Base-by-base conservation (phyloP, 441 rosid genomes). In the Lepidium campestre region DNA sequence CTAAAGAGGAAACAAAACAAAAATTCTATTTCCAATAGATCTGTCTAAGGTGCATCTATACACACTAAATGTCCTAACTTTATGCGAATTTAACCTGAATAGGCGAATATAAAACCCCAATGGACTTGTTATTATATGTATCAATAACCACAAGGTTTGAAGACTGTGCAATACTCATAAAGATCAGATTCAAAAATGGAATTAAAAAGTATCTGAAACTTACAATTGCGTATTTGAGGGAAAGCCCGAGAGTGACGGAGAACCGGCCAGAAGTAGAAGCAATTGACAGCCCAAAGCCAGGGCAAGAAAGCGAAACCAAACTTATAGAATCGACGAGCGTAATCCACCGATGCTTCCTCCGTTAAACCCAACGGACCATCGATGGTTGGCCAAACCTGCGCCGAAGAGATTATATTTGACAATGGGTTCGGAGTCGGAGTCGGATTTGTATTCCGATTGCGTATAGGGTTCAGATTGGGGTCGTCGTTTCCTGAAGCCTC, bases 191-290 rank as follows among this genome's bases (percentile, higher is more conserved):
- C 32, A 29, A 29, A 6, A 29, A 6, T 29, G 1, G 23, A 29
- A 67, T 37, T 20, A 15, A 13, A 20, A 50, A 63, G 45, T 45
- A 60, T 40, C 35, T 56, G 67, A 20, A 53, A 49, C 77, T 74
- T 75, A 93, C 97, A 86, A 49, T 78, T 87, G 56, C 96, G 96
- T 63, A 85, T 79, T 55, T 76, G 83, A 42, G 99, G 97, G 82
- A 91, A 94, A 40, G 90, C 84, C 17, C 91, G 86, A 39, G 84
- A 72, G 78, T 89, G 86, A 55, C 87, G 84, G 70, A 91, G 99
- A 63, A 86, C 99, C 2, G 98, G 99, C 97, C 98, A 91, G 90
- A 94, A 91, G 82, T 91, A 94, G 90, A 94, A 91, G 88, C 98
- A 91, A 75, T 91, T 94, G 63, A 94, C 83, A 13, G 92, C 96